Evolutionary conservation across 306 rosid species (phyloP), one percentile per base, ranked within the genome.

Genomic region (Prunus padus): DNA sequence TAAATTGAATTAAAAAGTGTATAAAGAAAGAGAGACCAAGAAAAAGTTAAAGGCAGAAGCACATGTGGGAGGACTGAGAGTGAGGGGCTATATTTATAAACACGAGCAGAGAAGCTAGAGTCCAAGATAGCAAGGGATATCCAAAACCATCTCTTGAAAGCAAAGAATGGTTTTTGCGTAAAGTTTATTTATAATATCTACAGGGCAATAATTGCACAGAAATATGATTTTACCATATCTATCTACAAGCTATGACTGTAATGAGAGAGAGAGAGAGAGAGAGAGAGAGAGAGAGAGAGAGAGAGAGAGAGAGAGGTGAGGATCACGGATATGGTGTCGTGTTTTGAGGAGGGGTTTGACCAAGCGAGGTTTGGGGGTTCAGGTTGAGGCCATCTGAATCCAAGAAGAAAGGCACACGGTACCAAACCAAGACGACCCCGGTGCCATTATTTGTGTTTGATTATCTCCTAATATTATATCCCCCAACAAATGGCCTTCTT

Each of bases 131-230:
- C 14, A 59, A 74, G 31, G 8, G 25, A 33, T 50, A n/a, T 28
- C 19, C 44, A 40, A 25, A 50, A 61, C 44, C 68, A 83, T 84
- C 89, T 76, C 91, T 89, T 85, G 92, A 81, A 84, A 66, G 89
- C 60, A 65, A 87, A 82, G 83, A 57, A 71, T 78, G 63, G 57
- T 44, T 52, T 69, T 59, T 44, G 77, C 45, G 80, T 64, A 76
- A 52, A 72, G 69, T 56, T 20, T 22, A 13, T 22, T 18, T 47
- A 14, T 59, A 70, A 51, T 79, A 55, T 71, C 59, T 26, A 66
- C 44, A 65, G 40, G 33, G 16, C 26, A 51, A 69, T 12, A 42
- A 6, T n/a, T 56, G 2, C 6, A 44, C 33, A 42, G 51, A 66
- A 6, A 26, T 1, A 3, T 44, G 4, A 22, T 5, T 5, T 3